These are phyloP conservation scores for Coemansia linderi DNA, from an alignment of 371 early-diverging fungal species.

Conservation along the genomic window DNA sequence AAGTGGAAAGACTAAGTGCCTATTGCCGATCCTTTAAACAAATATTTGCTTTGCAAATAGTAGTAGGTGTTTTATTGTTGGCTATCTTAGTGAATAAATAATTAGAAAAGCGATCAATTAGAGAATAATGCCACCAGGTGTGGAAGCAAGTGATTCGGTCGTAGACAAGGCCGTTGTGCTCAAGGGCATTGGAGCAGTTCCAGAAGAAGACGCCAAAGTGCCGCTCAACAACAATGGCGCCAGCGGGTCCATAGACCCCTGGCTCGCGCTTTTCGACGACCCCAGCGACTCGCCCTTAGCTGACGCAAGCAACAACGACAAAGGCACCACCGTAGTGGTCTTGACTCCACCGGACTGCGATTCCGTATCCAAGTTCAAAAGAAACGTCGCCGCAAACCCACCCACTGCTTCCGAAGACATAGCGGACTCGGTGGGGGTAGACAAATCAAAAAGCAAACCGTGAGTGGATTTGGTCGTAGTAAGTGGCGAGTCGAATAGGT, in stretches of 20 bases:
- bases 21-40: no score
- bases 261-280: not conserved
- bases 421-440: not conserved
- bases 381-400: constrained; percentile 46
- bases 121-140: not conserved
- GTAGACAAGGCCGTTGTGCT: not conserved
- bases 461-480: constrained; percentile 8
- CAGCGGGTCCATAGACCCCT: not conserved
- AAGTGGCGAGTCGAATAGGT: constrained; percentile 19
- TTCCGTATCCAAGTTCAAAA: constrained; percentile 33
- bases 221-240: not conserved
- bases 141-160: not conserved
- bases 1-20: no score
- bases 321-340: constrained; percentile 35
- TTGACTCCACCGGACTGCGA: constrained; percentile 3
- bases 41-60: not conserved
- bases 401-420: not conserved
- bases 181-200: not conserved
- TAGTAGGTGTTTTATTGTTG: not conserved
- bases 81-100: not conserved
- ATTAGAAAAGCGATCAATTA: not conserved
- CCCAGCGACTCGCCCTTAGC: constrained; percentile 1
- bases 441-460: not conserved
- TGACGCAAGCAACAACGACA: constrained; percentile 35
- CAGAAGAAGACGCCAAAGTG: not conserved